phyloP scores from a whole-genome alignment of 352 stramenopile species.

The Aphanomyces stellatus region DNA sequence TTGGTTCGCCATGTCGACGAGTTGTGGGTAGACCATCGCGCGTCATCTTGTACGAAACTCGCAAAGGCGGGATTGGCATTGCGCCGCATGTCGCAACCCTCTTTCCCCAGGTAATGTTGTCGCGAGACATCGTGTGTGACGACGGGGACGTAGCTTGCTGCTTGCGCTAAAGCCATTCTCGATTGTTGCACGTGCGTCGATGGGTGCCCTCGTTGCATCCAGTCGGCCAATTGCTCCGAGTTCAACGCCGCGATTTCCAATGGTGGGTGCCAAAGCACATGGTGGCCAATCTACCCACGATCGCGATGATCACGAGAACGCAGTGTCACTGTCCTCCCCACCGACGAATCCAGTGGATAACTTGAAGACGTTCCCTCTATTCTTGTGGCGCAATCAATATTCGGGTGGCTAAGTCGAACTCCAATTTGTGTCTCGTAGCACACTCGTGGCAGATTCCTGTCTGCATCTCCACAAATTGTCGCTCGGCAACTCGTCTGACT shows the following conservation, averaged over 20 bases:
- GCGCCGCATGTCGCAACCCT: constrained; percentile 61
- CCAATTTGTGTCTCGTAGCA: too few species aligned
- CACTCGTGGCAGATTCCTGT: too few species aligned
- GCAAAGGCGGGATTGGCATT: constrained; percentile 82
- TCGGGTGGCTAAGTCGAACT: too few species aligned
- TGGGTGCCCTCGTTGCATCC: constrained; percentile 85
- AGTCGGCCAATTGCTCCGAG: constrained; percentile 74
- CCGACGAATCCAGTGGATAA: too few species aligned
- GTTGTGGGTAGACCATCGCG: constrained; percentile 59
- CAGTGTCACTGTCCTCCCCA: too few species aligned
- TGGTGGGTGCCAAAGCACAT: constrained; percentile 60
- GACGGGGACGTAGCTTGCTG: constrained; percentile 30
- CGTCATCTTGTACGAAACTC: constrained; percentile 82
- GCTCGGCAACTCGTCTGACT: too few species aligned
- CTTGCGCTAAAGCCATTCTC: constrained; percentile 56
- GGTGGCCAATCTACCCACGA: neutral
- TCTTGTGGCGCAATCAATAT: too few species aligned
- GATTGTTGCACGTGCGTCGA: constrained; percentile 59
- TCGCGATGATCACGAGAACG: neutral
- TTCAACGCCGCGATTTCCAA: constrained; percentile 89
- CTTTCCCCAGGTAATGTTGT: constrained; percentile 39
- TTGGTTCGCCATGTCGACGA: too few species aligned
- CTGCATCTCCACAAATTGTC: too few species aligned
- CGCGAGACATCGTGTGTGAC: neutral
- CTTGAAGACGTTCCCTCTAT: too few species aligned